Evolutionary conservation across 768 basidiomycete genomes (phyloP), one percentile per base, ranked within the genome.

Genomic region (Termitomyces titanicus): DNA sequence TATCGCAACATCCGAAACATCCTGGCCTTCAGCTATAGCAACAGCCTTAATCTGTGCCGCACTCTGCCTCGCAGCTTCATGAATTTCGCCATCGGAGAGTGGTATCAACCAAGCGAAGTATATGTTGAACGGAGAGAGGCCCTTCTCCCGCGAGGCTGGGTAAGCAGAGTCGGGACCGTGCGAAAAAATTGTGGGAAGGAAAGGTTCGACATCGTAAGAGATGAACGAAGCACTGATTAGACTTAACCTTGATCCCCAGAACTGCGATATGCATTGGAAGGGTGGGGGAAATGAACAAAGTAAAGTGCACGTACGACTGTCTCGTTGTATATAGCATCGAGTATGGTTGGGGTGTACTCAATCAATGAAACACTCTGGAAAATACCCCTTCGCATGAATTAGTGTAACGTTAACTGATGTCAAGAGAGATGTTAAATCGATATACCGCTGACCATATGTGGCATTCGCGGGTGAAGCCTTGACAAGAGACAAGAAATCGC

Each of bases 181-280:
- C 6, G 67, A 66, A 56, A 76, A 75, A 48, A 77, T 53, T 45
- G 61, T 59, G 0, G 78, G 65, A 1, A 81, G 69, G 71, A 83
- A 76, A 0, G 80, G 79, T 54, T 85, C 81, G 42, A 80, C 72
- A 46, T 72, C 75, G 62, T 83, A 82, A 0, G 74, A 75, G 46
- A 77, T 72, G 52, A 73, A 68, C 0, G 58, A 40, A 9, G 64
- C 64, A 18, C 68, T 57, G 24, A 72, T 56, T 29, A 70, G 57
- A 15, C 60, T 62, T 10, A 74, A 66, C 0, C 50, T 51, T 5
- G 56, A 53, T 17, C 81, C 78, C 78, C 77, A 81, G 64, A 76
- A 76, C 79, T 84, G 20, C 27, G 9, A 4, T 18, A 25, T 20
- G 35, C 33, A 11, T n/a, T n/a, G 45, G 5, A 25, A 17, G n/a